A percentile compares a stretch with the other conserved stretches of the same genome.
Evolutionary conservation across 768 basidiomycete genomes (phyloP).

Genomic region (Agaricus bisporus): DNA sequence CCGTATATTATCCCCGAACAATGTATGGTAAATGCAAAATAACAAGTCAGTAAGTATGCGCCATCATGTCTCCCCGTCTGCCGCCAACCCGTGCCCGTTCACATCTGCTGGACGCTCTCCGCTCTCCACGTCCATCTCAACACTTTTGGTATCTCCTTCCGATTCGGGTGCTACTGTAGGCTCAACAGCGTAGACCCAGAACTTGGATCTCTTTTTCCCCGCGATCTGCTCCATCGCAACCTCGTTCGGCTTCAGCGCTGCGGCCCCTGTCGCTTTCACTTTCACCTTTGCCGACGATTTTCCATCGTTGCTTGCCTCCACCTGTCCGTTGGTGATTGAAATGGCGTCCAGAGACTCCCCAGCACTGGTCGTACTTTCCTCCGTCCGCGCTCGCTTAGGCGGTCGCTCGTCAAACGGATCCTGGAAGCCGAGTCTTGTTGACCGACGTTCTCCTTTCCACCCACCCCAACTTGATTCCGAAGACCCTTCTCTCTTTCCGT

Average conservation of each 20-base stretch:
- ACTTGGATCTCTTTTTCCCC: conserved; percentile 82
- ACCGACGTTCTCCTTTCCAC: conserved; percentile 76
- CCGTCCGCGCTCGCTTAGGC: conserved; percentile 71
- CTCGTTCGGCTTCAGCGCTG: conserved; percentile 66
- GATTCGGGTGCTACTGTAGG: conserved; percentile 39
- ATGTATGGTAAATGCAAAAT: conserved; percentile 3
- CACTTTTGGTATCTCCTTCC: background rate
- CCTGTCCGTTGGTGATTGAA: conserved; percentile 17
- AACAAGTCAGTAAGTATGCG: background rate
- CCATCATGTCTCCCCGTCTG: background rate
- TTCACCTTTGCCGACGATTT: conserved; percentile 29
- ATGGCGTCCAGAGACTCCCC: conserved; percentile 41
- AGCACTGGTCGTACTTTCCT: conserved; percentile 61
- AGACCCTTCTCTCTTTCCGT: conserved; percentile 47
- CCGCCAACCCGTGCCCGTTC: background rate
- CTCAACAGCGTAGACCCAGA: conserved; percentile 86
- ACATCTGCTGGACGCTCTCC: background rate
- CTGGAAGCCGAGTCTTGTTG: conserved; percentile 60
- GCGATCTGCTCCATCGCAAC: conserved; percentile 68
- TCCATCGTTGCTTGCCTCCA: conserved; percentile 15
- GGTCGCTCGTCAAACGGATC: conserved; percentile 44
- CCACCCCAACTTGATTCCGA: conserved; percentile 42
- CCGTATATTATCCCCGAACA: background rate
- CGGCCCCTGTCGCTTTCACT: conserved; percentile 51
- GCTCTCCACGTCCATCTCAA: background rate